Evolutionary conservation across 129 eudicot species (phyloP), one percentile per base, ranked within the genome.

Genomic region (Helichrysum umbraculigerum): DNA sequence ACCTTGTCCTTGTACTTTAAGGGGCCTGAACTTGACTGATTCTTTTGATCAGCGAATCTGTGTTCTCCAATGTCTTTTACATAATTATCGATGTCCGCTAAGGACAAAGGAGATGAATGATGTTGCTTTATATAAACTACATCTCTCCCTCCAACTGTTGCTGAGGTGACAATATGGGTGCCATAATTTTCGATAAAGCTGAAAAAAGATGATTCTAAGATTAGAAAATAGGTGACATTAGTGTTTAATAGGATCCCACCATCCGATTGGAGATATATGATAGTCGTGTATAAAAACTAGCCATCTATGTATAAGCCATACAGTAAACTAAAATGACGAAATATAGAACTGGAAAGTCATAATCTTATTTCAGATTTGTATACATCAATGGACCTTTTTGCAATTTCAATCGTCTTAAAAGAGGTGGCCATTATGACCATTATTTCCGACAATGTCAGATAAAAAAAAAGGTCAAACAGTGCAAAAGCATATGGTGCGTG

Each of bases 141-240:
- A 29, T 92, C 98, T 79, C 94, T 90, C 79, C 98, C 98, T 68
- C 98, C 98, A 77, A 92, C 85, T 20, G 98, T 92, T 65, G 88
- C 91, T 25, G 96, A 90, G 17, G 98, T 92, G 62, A 92, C 98
- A 59, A 92, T 88, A 79, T 92, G 94, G 68, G 98, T 92, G 69
- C 98, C 98, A 62, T 86, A 92, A 75, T 83, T 92, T 76, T 92
- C 98, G 69, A 92, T 92, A 73, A 92, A 92, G 89, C 98, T 92
- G 96, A 54, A 78, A 83, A 83, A 64, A 66, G 62, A 66, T 35
- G 5, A 68, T 75, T 66, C 61, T 39, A 39, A 39, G 44, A 3
- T 39, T 39, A 39, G 12, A 39, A 39, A 39, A 12, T 39, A 39
- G 44, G 9, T 39, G 44, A 39, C 44, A 39, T 39, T 39, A 39